Conservation (phyloP, 2,329 filamentous ascomycete species). For the Trichoderma afroharzianum region DNA sequence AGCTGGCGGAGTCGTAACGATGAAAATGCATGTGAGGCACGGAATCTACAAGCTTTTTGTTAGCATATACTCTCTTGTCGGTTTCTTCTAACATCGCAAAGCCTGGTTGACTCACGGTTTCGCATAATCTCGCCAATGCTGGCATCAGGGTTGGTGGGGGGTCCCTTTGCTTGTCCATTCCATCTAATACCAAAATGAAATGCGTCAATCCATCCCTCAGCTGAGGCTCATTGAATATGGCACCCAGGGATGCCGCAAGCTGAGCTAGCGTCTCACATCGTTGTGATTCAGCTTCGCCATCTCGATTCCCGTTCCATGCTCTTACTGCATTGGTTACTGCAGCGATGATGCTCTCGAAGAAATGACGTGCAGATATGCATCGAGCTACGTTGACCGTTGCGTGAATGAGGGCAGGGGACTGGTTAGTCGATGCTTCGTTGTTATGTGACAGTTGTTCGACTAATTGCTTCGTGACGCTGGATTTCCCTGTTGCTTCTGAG, state of each 20-base stretch:
- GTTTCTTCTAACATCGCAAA: no score
- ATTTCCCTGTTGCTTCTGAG: conserved; percentile 83
- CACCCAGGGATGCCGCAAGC: conserved; percentile 67
- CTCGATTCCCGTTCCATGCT: conserved; percentile 20
- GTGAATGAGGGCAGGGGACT: conserved; percentile 43
- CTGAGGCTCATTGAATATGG: conserved; percentile 50
- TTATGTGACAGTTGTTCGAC: conserved; percentile 26
- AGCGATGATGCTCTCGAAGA: conserved; percentile 68
- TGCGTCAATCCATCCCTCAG: conserved; percentile 43
- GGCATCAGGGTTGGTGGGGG: conserved; percentile 73
- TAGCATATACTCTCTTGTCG: neutral
- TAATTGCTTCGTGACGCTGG: conserved; percentile 58
- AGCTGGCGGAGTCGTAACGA: conserved; percentile 68
- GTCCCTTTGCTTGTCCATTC: conserved; percentile 80
- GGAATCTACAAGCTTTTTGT: conserved; percentile 59
- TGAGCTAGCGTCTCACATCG: conserved; percentile 79
- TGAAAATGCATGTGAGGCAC: conserved; percentile 70
- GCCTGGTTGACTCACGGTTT: conserved; percentile 56
- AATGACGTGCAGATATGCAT: conserved; percentile 73
- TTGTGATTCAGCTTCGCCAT: conserved; percentile 33
- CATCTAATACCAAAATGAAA: conserved; percentile 84
- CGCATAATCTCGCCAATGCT: conserved; percentile 75
- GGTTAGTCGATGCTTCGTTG: neutral
- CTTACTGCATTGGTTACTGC: conserved; percentile 53
- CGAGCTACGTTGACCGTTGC: conserved; percentile 66